Percentiles rank a stretch among this genome's conserved stretches.
These are phyloP conservation scores for Penicillium bialowiezense DNA, from an alignment of 495 filamentous ascomycete genomes.

Conservation along the genomic window DNA sequence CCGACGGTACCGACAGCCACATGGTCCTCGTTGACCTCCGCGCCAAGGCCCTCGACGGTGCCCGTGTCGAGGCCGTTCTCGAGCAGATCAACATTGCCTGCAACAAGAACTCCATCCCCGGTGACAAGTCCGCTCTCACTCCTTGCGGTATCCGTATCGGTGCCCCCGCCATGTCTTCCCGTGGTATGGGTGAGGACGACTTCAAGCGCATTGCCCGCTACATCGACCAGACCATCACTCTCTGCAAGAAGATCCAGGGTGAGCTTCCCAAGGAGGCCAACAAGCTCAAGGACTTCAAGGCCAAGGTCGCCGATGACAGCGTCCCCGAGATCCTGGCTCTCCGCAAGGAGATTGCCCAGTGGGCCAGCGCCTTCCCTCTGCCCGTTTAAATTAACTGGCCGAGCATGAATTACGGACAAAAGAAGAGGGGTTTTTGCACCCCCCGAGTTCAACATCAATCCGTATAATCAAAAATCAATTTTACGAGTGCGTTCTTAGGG, in stretches of 20 bases:
- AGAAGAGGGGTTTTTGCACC: conserved; percentile 15
- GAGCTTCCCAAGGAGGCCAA: conserved; percentile 92
- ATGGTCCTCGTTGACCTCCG: conserved; percentile 96
- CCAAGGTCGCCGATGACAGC: conserved; percentile 75
- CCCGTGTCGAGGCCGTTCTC: conserved; percentile 92
- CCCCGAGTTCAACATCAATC: conserved; percentile 34
- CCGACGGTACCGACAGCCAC: conserved; percentile 95
- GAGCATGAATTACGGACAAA: conserved; percentile 16
- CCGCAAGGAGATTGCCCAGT: conserved; percentile 82
- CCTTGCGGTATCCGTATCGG: conserved; percentile 94
- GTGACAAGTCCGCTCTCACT: conserved; percentile 95
- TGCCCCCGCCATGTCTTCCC: conserved; percentile 93
- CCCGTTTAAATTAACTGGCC: conserved; percentile 57
- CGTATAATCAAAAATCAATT: conserved; percentile 26
- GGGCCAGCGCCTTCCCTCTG: conserved; percentile 90
- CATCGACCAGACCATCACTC: conserved; percentile 78
- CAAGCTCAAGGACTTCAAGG: conserved; percentile 99
- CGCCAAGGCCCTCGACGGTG: conserved; percentile 77
- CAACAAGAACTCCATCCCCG: conserved; percentile 99
- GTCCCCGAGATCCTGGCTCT: conserved; percentile 76
- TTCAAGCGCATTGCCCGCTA: conserved; percentile 88
- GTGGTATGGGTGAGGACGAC: conserved; percentile 89
- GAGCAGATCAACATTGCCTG: conserved; percentile 98
- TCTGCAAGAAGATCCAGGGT: conserved; percentile 80
- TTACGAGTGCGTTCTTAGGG: conserved; percentile 39